These are phyloP conservation scores for Plasmodiophora brassicae DNA, from an alignment of 208 protist species.

Conservation along the genomic window DNA sequence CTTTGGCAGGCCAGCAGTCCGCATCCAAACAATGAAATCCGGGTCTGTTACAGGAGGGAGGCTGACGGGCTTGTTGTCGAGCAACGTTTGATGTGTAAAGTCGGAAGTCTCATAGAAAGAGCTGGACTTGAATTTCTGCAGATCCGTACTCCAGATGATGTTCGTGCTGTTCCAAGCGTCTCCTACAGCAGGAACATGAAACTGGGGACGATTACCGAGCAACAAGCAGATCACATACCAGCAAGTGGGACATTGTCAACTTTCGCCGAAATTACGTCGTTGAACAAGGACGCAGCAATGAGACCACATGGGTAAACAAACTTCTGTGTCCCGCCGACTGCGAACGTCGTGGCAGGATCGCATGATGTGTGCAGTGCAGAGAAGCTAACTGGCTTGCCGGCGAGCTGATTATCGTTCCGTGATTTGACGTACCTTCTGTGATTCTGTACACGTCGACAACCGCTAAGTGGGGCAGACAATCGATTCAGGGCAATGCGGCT, in stretches of 20 bases:
- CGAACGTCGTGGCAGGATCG: background rate
- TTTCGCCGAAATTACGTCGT: background rate
- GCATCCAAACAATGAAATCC: conserved; percentile 25
- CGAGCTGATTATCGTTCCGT: background rate
- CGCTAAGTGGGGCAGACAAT: background rate
- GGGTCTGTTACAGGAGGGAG: background rate
- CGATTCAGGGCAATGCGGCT: too few species aligned
- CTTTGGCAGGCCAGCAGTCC: background rate
- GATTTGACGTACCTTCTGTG: conserved; percentile 10
- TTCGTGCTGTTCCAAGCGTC: conserved; percentile 9
- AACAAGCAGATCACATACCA: background rate
- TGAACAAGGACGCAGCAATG: background rate
- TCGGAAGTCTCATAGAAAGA: background rate
- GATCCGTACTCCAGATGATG: background rate
- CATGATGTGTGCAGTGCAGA: background rate
- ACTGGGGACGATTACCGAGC: background rate
- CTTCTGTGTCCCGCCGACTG: background rate
- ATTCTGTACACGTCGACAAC: background rate
- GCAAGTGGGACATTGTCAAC: background rate
- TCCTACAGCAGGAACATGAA: background rate
- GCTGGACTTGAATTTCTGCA: background rate
- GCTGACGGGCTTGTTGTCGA: background rate
- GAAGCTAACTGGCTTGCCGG: too few species aligned
- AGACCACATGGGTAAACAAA: background rate
- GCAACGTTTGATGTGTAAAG: background rate